Evolutionary conservation across 2,329 filamentous ascomycete species (phyloP), one percentile per base, ranked within the genome.

Genomic region (Apiospora hydei): DNA sequence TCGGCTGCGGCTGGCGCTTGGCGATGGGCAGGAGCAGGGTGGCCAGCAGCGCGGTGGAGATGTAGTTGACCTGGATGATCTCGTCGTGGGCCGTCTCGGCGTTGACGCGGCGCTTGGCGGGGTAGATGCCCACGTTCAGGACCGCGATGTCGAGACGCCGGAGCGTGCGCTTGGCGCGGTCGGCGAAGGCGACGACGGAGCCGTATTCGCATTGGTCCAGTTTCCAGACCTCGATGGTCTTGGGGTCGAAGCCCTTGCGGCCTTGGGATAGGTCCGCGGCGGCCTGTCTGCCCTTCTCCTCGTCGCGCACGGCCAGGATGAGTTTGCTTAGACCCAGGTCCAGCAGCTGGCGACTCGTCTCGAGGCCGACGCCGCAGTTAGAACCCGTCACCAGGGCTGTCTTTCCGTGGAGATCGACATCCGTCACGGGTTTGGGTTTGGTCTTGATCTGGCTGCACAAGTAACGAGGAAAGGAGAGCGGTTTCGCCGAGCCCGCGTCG

Each of bases 51-150:
- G 86, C 82, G 0, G 85, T 89, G 44, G 81, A 84, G 71, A 89
- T 81, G 16, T 87, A 86, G 72, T 89, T 89, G 53, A 86, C 82
- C 0, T 86, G 87, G 57, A 89, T 75, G 7, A 80, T 83, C 24
- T 78, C 78, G 73, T 89, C 87, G 0, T 81, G 77, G 5, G 21
- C 34, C 0, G 82, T 84, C 0, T 77, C 13, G 1, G 70, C 10
- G 24, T 73, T 53, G 46, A 70, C 21, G 6, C n/a, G 18, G 21
- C 44, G 64, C 46, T 8, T 3, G 77, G 18, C 84, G 73, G 67
- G 70, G 5, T n/a, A 30, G 34, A 75, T 26, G 0, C 83, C 77
- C 8, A 75, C 75, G 67, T 77, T 86, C 26, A 83, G 77, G 47
- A 86, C 78, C 16, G 78, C 80, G 10, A 81, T 79, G 73, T 87